Evolutionary conservation across 495 filamentous ascomycete species (phyloP).

Genomic region (Bathelium albidoporum): DNA sequence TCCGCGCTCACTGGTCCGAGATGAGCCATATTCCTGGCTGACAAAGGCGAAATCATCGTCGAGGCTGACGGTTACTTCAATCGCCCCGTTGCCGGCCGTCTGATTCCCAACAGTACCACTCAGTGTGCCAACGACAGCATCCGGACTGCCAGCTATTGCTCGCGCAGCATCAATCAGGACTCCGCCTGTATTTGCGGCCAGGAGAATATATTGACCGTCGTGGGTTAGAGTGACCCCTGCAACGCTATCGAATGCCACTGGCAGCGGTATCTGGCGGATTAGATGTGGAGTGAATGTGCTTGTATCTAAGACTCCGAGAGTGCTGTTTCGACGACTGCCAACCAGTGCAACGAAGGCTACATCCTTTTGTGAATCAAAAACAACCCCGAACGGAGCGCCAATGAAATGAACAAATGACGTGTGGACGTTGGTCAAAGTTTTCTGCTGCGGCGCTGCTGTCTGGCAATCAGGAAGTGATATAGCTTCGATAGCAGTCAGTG

Average conservation of each 20-base stretch:
- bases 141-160: slow-evolving; percentile 15
- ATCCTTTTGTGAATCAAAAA: slow-evolving; percentile 4
- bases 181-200: slow-evolving; percentile 12
- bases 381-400: slow-evolving; percentile 16
- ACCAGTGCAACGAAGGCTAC: slow-evolving; percentile 19
- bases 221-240: slow-evolving; percentile 17
- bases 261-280: slow-evolving; percentile 3
- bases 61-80: slow-evolving; percentile 19
- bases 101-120: neutral
- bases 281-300: slow-evolving; percentile 6
- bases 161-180: slow-evolving; percentile 19
- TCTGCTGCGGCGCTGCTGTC: neutral
- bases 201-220: slow-evolving; percentile 14
- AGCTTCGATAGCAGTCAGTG: neutral
- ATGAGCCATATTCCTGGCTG: slow-evolving; percentile 20
- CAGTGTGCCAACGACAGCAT: slow-evolving; percentile 18
- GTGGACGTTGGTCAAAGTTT: slow-evolving; percentile 6
- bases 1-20: slow-evolving; percentile 8
- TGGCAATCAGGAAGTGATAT: neutral
- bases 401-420: slow-evolving; percentile 10
- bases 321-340: neutral
- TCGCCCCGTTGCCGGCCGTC: slow-evolving; percentile 17
- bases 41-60: slow-evolving; percentile 24
- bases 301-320: slow-evolving; percentile 15
- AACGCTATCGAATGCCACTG: slow-evolving; percentile 5